These are phyloP conservation scores for Suhomyces xylopsoci DNA, from an alignment of 805 yeast genomes.

Conservation along the genomic window DNA sequence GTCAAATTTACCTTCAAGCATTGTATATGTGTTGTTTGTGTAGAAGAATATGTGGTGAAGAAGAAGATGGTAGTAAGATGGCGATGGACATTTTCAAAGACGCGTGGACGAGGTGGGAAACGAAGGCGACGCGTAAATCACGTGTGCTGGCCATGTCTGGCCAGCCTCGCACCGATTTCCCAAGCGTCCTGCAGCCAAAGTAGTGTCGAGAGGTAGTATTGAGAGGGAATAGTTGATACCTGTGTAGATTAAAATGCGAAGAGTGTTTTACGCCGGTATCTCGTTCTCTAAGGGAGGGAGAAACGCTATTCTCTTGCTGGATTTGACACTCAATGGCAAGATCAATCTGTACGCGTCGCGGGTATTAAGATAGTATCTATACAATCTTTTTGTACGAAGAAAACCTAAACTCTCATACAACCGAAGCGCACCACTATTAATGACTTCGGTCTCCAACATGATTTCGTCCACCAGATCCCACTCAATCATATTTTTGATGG, in stretches of 20 bases:
- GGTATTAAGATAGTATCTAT: conserved; percentile 84
- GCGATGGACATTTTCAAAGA: not conserved
- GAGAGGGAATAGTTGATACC: not conserved
- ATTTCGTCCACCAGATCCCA: conserved; percentile 76
- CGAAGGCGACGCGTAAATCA: conserved; percentile 1
- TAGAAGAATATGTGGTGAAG: not conserved
- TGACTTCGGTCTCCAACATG: conserved; percentile 89
- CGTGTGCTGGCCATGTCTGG: not conserved
- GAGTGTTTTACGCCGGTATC: not conserved
- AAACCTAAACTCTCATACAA: conserved; percentile 78
- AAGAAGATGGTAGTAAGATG: not conserved
- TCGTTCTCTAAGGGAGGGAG: conserved; percentile 15
- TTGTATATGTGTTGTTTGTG: conserved; percentile 22
- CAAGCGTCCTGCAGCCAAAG: not conserved
- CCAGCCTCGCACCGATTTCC: not conserved
- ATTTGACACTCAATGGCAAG: conserved; percentile 66
- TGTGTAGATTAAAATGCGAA: not conserved
- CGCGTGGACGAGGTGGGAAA: not conserved
- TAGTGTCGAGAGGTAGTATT: not conserved
- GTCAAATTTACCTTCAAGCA: conserved; percentile 97
- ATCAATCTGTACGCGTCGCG: conserved; percentile 91
- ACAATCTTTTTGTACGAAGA: conserved; percentile 68
- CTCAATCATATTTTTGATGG: conserved; percentile 63
- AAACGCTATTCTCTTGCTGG: conserved; percentile 50
- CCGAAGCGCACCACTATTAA: conserved; percentile 64